Evolutionary conservation across 106 monocot genomes (phyloP), one percentile per base, ranked within the genome.

Genomic region (Amphibolis antarctica): DNA sequence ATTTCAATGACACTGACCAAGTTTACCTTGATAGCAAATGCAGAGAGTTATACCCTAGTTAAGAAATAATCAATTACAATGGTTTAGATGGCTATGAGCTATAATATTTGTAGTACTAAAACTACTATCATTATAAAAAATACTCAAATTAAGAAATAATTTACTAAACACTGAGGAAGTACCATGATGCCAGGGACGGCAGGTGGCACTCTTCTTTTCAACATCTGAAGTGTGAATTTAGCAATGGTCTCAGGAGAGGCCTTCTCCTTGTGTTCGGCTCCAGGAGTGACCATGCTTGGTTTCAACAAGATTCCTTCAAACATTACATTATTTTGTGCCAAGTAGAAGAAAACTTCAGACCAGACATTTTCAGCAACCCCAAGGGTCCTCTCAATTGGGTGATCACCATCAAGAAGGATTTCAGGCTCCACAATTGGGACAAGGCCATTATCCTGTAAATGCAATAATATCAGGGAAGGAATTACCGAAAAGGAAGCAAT

Each of bases 121-220:
- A 2, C 36, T 36, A 36, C 4, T 36, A 7, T 7, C 36, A 36
- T n/a, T n/a, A n/a, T n/a, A n/a, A n/a, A n/a, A n/a, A n/a, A n/a
- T n/a, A n/a, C n/a, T n/a, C 36, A 2, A 36, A 7, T 2, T 7
- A 36, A 36, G 36, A 36, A 36, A 36, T 36, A 36, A 36, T 36
- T 36, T n/a, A 49, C 48, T 17, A 17, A 49, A n/a, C 3, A 49
- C 15, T 12, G 42, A 9, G 28, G 10, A 36, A 50, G 55, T 93
- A 85, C 93, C 93, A 93, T 93, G 77, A 93, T 93, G 61, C 93
- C 93, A 64, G 93, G 93, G 54, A 93, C 93, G 24, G 93, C 80
- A 67, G 93, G 88, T 43, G 93, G 88, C 0, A 93, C 88, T 62
- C 85, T 88, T 65, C 88, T 82, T 3, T 72, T 83, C 26, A 93